Evolutionary conservation across 768 basidiomycete genomes (phyloP), one percentile per base, ranked within the genome.

Genomic region (Sporobolomyces pararoseus): DNA sequence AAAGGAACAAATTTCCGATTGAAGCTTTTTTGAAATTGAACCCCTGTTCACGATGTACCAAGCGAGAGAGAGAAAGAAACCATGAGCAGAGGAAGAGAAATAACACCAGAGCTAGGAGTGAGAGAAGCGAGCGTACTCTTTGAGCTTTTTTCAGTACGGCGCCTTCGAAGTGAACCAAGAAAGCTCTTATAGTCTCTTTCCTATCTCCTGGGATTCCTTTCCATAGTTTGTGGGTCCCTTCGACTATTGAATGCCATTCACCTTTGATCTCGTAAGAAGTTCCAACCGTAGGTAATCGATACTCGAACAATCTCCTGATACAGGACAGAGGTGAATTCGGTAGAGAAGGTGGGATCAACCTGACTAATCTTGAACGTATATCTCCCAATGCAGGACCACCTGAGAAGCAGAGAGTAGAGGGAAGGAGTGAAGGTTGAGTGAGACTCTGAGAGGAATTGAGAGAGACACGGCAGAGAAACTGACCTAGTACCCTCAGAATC

Each of bases 81-180:
- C 35, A 32, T 4, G 7, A 16, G 49, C 35, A 34, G 2, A 21
- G 12, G 23, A n/a, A 21, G 44, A n/a, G n/a, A 46, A 50, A 9
- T 17, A 9, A 17, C 9, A 42, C 10, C 39, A 42, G 39, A 42
- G 39, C 9, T 42, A 42, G 10, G 9, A 17, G 17, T 9, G 39
- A 9, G 39, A 42, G 17, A 17, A 9, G 10, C 10, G 17, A 42
- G 39, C 61, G 21, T 60, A 67, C 70, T 4, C 72, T 53, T 25
- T 69, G 65, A 9, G 72, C 72, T 59, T 73, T 73, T 34, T 73
- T 73, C 9, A 73, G 58, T 0, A 93, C 83, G 74, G 95, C 89
- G 70, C 85, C 87, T 79, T 97, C 91, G 72, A 96, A 95, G 76
- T 91, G 85, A 4, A 97, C 93, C 25, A 98, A 83, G 78, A 98